These are phyloP conservation scores for Chenopodium berlandieri DNA, from an alignment of 148 eudicot genomes.

Conservation along the genomic window DNA sequence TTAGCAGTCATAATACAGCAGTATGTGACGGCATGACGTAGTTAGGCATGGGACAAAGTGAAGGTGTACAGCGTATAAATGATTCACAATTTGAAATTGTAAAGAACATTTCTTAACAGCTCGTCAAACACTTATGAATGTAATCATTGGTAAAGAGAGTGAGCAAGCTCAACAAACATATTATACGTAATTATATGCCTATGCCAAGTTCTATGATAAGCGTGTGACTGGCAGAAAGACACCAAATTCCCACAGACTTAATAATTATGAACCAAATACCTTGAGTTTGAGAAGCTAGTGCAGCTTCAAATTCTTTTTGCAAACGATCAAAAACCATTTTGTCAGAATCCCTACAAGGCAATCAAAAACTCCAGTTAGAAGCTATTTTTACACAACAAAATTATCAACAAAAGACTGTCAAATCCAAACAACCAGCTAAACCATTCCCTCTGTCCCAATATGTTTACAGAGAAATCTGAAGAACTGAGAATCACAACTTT, in stretches of 20 bases:
- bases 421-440: background rate
- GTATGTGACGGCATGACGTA: background rate
- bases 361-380: conserved; percentile 12
- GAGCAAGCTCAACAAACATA: background rate
- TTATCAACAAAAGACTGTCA: background rate
- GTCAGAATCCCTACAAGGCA: conserved; percentile 74
- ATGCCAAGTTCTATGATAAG: background rate
- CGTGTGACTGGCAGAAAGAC: background rate
- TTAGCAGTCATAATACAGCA: background rate
- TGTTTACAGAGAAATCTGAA: background rate
- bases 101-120: background rate
- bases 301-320: conserved; percentile 91
- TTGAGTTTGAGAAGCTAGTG: conserved; percentile 78
- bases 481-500: background rate
- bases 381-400: background rate
- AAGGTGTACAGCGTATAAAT: background rate
- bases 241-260: background rate
- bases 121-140: background rate
- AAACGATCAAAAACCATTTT: conserved; percentile 90
- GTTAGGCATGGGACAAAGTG: background rate
- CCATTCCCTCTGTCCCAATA: background rate
- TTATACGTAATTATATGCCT: background rate
- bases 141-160: background rate
- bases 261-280: conserved; percentile 39
- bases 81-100: background rate